Evolutionary conservation across 805 yeast species (phyloP), one percentile per base, ranked within the genome.

Genomic region (Candida maltosa): DNA sequence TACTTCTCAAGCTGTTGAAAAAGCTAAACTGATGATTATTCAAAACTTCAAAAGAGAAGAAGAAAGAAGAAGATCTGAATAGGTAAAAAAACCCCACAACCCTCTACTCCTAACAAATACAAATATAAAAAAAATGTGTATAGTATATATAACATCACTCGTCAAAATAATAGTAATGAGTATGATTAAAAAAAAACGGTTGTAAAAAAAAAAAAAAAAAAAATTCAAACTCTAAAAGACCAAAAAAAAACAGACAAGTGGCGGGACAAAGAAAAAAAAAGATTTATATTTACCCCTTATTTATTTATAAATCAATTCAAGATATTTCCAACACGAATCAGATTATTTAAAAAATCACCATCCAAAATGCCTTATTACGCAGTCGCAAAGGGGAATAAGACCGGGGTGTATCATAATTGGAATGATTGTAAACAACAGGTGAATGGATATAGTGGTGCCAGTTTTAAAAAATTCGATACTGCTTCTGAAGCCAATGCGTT

Each of bases 341-440:
- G 14, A 6, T 7, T n/a, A 25, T 25, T 6, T 25, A 11, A 26
- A 30, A 22, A 31, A 14, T 31, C 9, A n/a, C 21, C 33, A 21
- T n/a, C n/a, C n/a, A n/a, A n/a, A n/a, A 51, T 48, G 58, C 46
- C 52, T 9, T 60, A 41, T 36, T 66, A 66, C 35, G 72, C 72
- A 0, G 70, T 66, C 9, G 69, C 67, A 11, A 52, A 45, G 16
- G 72, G 72, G 15, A 37, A 43, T 14, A 38, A 38, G 4, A 41
- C 49, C 0, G 95, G 95, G 1, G 64, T 87, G 1, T 87, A 60
- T 55, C 45, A 37, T 6, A 54, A 56, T 14, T 87, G 96, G 96
- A 51, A 53, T 1, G 76, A 69, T 4, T 77, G 82, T 38, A 61
- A 70, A 35, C 43, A 45, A 0, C 74, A 76, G 29, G 83, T 80